Evolutionary conservation across 1,284 basidiomycete genomes (phyloP).

Genomic region (Malassezia dermatis): DNA sequence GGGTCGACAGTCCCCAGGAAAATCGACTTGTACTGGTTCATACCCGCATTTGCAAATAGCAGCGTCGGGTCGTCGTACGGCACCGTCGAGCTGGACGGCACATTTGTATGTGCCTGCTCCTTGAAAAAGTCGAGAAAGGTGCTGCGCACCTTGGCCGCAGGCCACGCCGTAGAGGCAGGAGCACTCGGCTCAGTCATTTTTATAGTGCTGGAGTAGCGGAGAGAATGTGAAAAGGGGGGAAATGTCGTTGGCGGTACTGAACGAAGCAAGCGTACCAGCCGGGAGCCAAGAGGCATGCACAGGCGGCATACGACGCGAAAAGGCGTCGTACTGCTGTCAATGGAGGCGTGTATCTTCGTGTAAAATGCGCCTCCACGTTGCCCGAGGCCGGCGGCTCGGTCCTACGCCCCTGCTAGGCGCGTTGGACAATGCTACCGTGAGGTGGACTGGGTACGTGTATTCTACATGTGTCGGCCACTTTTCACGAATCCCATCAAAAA

Average conservation of each 20-base stretch:
- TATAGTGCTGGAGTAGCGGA: neutral
- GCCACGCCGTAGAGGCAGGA: conserved; percentile 53
- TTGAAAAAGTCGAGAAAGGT: conserved; percentile 72
- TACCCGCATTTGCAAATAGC: conserved; percentile 83
- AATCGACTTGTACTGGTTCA: conserved; percentile 68
- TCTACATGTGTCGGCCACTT: too few relatives aligned
- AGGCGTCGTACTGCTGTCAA: neutral
- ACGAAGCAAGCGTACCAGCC: conserved; percentile 5
- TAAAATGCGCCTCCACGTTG: neutral
- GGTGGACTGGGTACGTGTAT: too few relatives aligned
- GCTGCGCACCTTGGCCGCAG: conserved; percentile 60
- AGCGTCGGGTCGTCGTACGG: conserved; percentile 84
- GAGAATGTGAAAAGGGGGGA: neutral
- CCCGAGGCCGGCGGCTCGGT: neutral
- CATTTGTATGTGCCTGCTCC: conserved; percentile 70
- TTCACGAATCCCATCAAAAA: too few relatives aligned
- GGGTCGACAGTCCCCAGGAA: conserved; percentile 95
- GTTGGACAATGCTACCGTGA: too few relatives aligned
- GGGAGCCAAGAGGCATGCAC: conserved; percentile 16
- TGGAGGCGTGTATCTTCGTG: conserved; percentile 12
- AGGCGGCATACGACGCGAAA: neutral
- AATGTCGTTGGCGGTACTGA: neutral
- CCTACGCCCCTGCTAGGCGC: too few relatives aligned
- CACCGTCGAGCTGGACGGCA: conserved; percentile 84
- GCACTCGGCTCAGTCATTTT: conserved; percentile 23